Evolutionary conservation across 1,284 basidiomycete genomes (phyloP), one percentile per base, ranked within the genome.

Genomic region (Porodaedalea pini): DNA sequence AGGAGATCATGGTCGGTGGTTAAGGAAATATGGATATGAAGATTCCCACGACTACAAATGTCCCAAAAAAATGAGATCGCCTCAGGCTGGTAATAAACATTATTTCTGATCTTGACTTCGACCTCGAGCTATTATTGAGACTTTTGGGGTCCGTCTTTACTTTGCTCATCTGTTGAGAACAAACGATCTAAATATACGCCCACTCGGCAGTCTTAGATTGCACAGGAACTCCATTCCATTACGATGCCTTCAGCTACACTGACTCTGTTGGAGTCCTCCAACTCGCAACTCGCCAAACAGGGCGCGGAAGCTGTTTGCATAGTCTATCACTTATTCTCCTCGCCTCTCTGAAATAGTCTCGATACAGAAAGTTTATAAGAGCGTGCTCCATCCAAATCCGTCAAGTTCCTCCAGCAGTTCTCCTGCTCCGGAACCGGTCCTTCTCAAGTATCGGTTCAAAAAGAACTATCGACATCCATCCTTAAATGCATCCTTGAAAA

Each of bases 371-470:
- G 56, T 61, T n/a, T 61, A 61, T 39, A 61, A 51, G 36, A 41
- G 45, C 44, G 19, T 34, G 15, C 49, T 61, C 11, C 56, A 61
- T 49, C 55, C 55, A 15, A 15, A 11, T 25, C 41, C 37, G 25
- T 13, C 43, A 41, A 39, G 25, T 23, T 51, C 40, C 25, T 23
- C 25, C 2, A 15, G 40, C 21, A 54, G 50, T 2, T 29, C 41
- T 34, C n/a, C 50, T 1, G 51, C 56, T 1, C 37, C 66, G 54
- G 60, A 70, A 1, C 78, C 81, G 2, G 76, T 97, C 19, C 78
- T 99, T 21, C 70, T 98, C 58, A 99, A 99, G 71, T 78, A 98
- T 70, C 86, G 97, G 23, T 99, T 99, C 71, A 78, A 85, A 8
- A 99, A 99, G 70, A 78, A 81, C 10, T 99, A 99, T 70, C 82